phyloP scores from a whole-genome alignment of 768 basidiomycete genomes.

The Lactarius hatsudake region DNA sequence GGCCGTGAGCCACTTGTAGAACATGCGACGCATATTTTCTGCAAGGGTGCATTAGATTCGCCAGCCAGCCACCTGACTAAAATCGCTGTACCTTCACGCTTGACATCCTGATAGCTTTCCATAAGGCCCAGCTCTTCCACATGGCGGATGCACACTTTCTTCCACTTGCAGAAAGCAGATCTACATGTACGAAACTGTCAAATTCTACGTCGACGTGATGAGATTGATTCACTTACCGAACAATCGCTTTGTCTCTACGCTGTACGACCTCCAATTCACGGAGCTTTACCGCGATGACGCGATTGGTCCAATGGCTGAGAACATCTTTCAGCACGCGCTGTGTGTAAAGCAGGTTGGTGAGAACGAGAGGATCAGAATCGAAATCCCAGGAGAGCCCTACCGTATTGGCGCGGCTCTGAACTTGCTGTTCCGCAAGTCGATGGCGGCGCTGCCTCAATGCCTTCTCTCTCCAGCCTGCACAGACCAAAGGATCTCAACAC shows the following conservation, averaged over 20 bases:
- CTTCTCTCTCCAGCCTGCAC: slow-evolving; percentile 23
- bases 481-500: slow-evolving; percentile 3
- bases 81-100: slow-evolving; percentile 60
- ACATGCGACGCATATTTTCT: slow-evolving; percentile 68
- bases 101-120: slow-evolving; percentile 79
- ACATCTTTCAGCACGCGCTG: slow-evolving; percentile 53
- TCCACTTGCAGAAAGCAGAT: slow-evolving; percentile 67
- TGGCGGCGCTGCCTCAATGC: slow-evolving; percentile 24
- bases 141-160: slow-evolving; percentile 55
- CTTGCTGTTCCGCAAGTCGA: slow-evolving; percentile 23
- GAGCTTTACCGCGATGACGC: slow-evolving; percentile 69
- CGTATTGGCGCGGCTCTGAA: slow-evolving; percentile 9
- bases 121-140: slow-evolving; percentile 73
- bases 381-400: background rate
- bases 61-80: background rate
- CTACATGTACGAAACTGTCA: slow-evolving; percentile 36
- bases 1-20: slow-evolving; percentile 65
- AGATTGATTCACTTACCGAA: slow-evolving; percentile 36
- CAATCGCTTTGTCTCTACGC: slow-evolving; percentile 38
- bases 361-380: slow-evolving; percentile 1
- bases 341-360: slow-evolving; percentile 30
- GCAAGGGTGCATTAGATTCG: slow-evolving; percentile 5
- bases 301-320: slow-evolving; percentile 64
- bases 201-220: background rate
- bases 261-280: slow-evolving; percentile 66